These are phyloP conservation scores for Tricholomella constricta DNA, from an alignment of 768 basidiomycete species.

Conservation along the genomic window DNA sequence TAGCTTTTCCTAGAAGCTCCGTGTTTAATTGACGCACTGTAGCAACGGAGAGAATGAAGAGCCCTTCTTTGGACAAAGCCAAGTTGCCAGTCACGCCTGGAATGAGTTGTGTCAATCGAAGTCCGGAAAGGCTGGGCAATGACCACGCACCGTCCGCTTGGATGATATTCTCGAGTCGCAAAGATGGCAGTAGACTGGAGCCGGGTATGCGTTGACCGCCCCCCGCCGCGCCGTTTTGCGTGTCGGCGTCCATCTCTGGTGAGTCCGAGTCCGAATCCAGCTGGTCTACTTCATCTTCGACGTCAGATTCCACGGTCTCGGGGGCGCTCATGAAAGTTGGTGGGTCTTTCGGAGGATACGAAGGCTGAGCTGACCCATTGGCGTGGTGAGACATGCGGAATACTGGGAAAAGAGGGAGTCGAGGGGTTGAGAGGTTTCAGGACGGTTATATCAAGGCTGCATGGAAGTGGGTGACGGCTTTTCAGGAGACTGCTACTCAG, in stretches of 20 bases:
- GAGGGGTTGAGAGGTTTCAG: constrained; percentile 6
- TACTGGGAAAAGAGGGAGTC: not conserved
- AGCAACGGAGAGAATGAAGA: constrained; percentile 74
- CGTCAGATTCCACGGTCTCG: constrained; percentile 42
- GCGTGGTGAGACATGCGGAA: constrained; percentile 7
- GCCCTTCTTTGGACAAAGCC: constrained; percentile 73
- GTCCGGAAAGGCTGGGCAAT: constrained; percentile 7
- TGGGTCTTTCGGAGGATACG: constrained; percentile 1
- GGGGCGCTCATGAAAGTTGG: constrained; percentile 9
- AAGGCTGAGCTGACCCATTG: not conserved
- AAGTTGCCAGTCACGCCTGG: constrained; percentile 61
- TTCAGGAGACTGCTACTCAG: constrained; percentile 8
- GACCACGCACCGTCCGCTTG: constrained; percentile 67
- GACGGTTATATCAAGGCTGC: constrained; percentile 16
- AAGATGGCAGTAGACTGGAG: constrained; percentile 64
- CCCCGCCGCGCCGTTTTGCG: constrained; percentile 26
- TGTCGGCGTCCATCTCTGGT: constrained; percentile 36
- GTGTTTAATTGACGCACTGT: constrained; percentile 49
- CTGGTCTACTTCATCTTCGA: constrained; percentile 66
- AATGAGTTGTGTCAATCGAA: constrained; percentile 4
- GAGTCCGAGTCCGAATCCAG: constrained; percentile 58
- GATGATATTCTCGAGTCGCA: constrained; percentile 73
- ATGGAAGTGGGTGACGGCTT: constrained; percentile 12
- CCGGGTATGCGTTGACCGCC: constrained; percentile 56
- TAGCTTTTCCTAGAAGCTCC: constrained; percentile 1